Evolutionary conservation across 352 stramenopile genomes (phyloP).

Genomic region (Pythium dissotocum): DNA sequence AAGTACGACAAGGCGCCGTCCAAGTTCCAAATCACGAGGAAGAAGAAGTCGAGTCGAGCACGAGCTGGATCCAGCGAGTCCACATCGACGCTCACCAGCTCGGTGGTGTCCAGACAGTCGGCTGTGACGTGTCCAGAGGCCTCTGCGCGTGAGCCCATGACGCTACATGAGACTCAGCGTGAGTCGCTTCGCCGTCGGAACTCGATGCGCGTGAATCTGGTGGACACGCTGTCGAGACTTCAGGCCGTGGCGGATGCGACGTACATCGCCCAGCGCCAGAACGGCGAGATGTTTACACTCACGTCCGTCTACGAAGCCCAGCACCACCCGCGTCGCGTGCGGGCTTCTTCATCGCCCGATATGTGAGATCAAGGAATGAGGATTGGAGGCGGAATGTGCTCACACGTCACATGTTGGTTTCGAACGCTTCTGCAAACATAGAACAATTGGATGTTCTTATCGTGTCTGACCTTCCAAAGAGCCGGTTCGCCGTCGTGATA

Average conservation of each 20-base stretch:
- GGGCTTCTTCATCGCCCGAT: background rate
- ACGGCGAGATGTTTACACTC: slow-evolving; percentile 12
- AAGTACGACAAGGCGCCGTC: slow-evolving; percentile 26
- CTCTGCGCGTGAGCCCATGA: background rate
- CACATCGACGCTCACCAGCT: slow-evolving; percentile 16
- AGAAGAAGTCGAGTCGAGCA: slow-evolving; percentile 8
- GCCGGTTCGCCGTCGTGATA: background rate
- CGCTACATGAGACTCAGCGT: background rate
- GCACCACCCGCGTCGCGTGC: background rate
- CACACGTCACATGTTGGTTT: slow-evolving; percentile 9
- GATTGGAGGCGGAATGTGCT: no score
- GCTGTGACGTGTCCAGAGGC: slow-evolving; percentile 7
- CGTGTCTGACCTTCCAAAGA: background rate
- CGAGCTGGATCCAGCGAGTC: slow-evolving; percentile 23
- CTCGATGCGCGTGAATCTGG: slow-evolving; percentile 11
- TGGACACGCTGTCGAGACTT: slow-evolving; percentile 11
- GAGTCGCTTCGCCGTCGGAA: slow-evolving; percentile 6
- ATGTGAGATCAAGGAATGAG: slow-evolving; percentile 3
- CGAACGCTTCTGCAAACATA: background rate
- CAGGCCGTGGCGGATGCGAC: slow-evolving; percentile 26
- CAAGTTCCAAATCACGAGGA: slow-evolving; percentile 17
- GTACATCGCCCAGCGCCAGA: slow-evolving; percentile 10
- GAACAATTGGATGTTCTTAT: background rate
- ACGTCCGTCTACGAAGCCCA: background rate
- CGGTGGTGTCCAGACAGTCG: slow-evolving; percentile 18